These are phyloP conservation scores for Heracleum sosnowskyi DNA, from an alignment of 129 eudicot species.

Conservation along the genomic window DNA sequence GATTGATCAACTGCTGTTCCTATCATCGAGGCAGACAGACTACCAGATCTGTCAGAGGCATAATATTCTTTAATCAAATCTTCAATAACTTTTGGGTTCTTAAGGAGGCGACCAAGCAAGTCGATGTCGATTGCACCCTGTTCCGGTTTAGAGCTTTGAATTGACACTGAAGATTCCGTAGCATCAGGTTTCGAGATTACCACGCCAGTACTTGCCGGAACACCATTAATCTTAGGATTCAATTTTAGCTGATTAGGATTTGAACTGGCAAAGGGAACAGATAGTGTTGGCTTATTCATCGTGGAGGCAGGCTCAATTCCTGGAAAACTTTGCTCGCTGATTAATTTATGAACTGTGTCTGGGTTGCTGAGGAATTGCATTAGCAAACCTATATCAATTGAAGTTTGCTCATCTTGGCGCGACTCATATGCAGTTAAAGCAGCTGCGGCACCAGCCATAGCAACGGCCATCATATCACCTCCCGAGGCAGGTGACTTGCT, in stretches of 20 bases:
- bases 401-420: conserved; percentile 27
- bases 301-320: conserved; percentile 4
- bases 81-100: conserved; percentile 37
- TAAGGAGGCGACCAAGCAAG: conserved; percentile 38
- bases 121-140: conserved; percentile 36
- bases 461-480: conserved; percentile 31
- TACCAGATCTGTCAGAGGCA: conserved; percentile 4
- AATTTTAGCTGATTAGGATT: neutral
- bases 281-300: neutral
- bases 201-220: neutral
- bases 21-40: conserved; percentile 1
- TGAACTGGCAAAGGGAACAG: conserved; percentile 11
- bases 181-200: neutral
- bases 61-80: conserved; percentile 1
- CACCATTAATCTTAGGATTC: neutral
- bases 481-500: conserved; percentile 15
- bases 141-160: neutral
- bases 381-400: conserved; percentile 47
- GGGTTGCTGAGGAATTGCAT: conserved; percentile 46
- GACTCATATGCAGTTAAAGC: conserved; percentile 36
- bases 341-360: conserved; percentile 27
- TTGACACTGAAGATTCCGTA: neutral
- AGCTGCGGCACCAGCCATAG: conserved; percentile 28
- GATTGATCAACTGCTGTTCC: neutral
- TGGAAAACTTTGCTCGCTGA: conserved; percentile 15